Percentiles rank a stretch among this genome's conserved stretches.
Evolutionary conservation across 2,329 filamentous ascomycete genomes (phyloP).

Genomic region (Aspergillus phoenicis): DNA sequence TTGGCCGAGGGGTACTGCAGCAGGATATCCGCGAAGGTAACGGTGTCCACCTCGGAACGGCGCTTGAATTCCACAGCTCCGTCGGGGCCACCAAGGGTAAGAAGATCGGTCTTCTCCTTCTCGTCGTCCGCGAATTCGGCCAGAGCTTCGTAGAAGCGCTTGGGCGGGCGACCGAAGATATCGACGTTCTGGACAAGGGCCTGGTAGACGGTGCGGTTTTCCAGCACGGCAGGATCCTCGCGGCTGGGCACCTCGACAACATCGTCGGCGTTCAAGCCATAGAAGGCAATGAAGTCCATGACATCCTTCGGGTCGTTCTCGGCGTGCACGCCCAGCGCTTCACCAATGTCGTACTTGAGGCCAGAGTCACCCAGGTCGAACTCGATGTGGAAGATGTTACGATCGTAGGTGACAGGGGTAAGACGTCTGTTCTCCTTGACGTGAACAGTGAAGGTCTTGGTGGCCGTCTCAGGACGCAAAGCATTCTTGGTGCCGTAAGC

Average conservation of each 20-base stretch:
- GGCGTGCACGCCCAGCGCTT: constrained; percentile 93
- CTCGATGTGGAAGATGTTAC: constrained; percentile 99
- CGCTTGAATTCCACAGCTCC: constrained; percentile 90
- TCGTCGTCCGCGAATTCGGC: constrained; percentile 83
- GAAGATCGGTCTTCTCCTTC: constrained; percentile 77
- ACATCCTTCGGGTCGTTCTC: constrained; percentile 85
- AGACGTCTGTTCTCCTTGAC: constrained; percentile 96
- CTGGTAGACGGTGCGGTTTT: constrained; percentile 92
- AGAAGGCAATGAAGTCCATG: constrained; percentile 82
- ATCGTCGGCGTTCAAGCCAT: constrained; percentile 78
- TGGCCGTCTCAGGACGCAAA: constrained; percentile 81
- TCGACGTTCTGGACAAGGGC: constrained; percentile 89
- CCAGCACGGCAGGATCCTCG: constrained; percentile 71
- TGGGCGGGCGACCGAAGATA: constrained; percentile 94
- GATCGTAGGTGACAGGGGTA: constrained; percentile 85
- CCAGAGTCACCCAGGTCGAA: constrained; percentile 92
- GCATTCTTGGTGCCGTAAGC: constrained; percentile 74
- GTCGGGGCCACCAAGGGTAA: constrained; percentile 73
- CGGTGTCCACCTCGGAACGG: constrained; percentile 83
- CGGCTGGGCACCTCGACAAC: constrained; percentile 89
- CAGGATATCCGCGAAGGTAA: constrained; percentile 88
- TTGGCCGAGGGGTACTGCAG: constrained; percentile 88
- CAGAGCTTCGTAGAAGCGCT: constrained; percentile 94
- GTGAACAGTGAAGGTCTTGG: constrained; percentile 82
- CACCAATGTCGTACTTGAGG: constrained; percentile 93